Evolutionary conservation across 2,329 filamentous ascomycete species (phyloP), one percentile per base, ranked within the genome.

Genomic region (Microcyclospora tardicrescens): DNA sequence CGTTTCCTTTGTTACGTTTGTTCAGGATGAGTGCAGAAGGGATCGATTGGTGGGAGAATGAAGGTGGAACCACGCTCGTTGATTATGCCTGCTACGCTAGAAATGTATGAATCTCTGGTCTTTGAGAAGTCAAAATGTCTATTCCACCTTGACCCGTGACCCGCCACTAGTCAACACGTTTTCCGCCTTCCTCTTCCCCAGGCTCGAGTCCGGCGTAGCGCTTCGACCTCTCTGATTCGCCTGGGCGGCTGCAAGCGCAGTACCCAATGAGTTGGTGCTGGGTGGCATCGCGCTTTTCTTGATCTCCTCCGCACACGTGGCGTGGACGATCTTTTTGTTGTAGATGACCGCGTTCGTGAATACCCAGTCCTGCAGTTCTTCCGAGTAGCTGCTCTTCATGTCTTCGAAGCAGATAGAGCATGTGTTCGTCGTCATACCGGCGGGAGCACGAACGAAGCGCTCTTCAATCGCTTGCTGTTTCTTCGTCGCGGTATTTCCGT

Each of bases 331-430:
- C 45, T 84, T 77, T 40, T 72, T 76, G 28, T 82, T 83, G 24
- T 93, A 75, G 47, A 80, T 73, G 36, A 83, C 70, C 1, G 89
- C 84, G 60, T 98, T 89, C 60, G 85, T 80, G 84, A 91, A 96
- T 31, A 98, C 89, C 73, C 87, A 96, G 55, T 98, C 89, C 61
- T 96, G 86, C 13, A 82, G 83, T 45, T 93, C 85, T 51, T 93
- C 85, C 6, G 89, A 78, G 81, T 86, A 96, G 47, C 82, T 81
- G 48, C 83, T 85, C 63, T 93, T 82, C 52, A 98, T 96, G 48
- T 82, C 81, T 58, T 98, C 91, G 59, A 94, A 87, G 59, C 91
- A 96, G 50, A 98, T 93, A 2, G 86, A 85, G 55, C 91, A 98
- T 12, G 76, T 81, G 55, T 85, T 87, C 42, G 80, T 75, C 16